phyloP scores from a whole-genome alignment of 257 asterid genomes.

The Solanum tarijense region DNA sequence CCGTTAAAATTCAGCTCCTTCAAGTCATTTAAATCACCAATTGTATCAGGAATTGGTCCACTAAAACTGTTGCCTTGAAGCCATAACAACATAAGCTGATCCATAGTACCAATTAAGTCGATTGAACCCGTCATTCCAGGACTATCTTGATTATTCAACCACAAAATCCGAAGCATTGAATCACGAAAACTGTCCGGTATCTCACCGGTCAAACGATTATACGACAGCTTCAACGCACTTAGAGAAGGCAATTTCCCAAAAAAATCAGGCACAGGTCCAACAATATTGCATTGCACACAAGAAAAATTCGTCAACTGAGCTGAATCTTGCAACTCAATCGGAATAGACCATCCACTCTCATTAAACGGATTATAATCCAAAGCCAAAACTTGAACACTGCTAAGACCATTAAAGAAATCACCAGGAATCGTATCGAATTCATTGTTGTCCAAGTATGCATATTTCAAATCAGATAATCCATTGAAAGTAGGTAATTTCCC shows the following conservation, averaged over 20 bases:
- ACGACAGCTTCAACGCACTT: conserved; percentile 31
- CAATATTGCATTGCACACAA: conserved; percentile 50
- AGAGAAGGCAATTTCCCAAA: conserved; percentile 58
- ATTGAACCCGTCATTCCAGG: conserved; percentile 52
- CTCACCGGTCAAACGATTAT: conserved; percentile 40
- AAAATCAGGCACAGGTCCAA: conserved; percentile 63
- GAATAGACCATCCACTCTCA: conserved; percentile 61
- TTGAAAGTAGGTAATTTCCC: conserved; percentile 58
- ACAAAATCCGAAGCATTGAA: conserved; percentile 55
- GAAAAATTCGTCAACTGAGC: conserved; percentile 65
- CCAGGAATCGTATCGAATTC: conserved; percentile 53
- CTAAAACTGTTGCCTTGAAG: conserved; percentile 64
- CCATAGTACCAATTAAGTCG: conserved; percentile 42
- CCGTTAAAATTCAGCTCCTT: conserved; percentile 42
- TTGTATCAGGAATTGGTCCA: conserved; percentile 55
- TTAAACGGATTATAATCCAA: conserved; percentile 68
- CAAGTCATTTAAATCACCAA: conserved; percentile 47
- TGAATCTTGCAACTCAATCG: conserved; percentile 40
- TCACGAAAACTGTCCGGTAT: conserved; percentile 41
- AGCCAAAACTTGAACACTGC: conserved; percentile 41
- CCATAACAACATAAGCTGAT: conserved; percentile 42
- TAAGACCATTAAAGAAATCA: conserved; percentile 64
- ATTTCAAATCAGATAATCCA: conserved; percentile 57
- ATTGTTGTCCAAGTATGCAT: conserved; percentile 53
- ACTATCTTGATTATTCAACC: conserved; percentile 67